phyloP scores from a whole-genome alignment of 2,329 filamentous ascomycete genomes.

The Ilyonectria mors-panacis region DNA sequence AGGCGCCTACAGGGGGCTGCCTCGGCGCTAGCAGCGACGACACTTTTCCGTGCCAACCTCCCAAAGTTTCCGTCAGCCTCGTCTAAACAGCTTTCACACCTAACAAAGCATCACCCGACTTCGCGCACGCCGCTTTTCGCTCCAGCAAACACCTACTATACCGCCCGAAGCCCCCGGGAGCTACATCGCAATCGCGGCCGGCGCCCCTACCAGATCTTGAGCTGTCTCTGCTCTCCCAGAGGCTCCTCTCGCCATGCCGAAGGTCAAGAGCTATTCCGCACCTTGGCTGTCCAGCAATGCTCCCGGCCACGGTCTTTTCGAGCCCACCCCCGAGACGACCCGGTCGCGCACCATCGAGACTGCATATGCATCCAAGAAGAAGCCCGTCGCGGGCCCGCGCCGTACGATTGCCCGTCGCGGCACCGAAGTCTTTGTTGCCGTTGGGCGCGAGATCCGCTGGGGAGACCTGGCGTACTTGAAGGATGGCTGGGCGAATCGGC shows the following conservation, averaged over 20 bases:
- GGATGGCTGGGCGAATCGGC: slow-evolving; percentile 62
- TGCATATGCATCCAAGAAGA: slow-evolving; percentile 61
- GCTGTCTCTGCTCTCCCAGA: slow-evolving; percentile 5
- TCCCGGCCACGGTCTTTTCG: slow-evolving; percentile 85
- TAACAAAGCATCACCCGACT: slow-evolving; percentile 26
- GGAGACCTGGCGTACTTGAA: slow-evolving; percentile 87
- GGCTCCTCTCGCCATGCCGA: slow-evolving; percentile 75
- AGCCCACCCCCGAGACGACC: slow-evolving; percentile 58
- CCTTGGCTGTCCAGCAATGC: slow-evolving; percentile 86
- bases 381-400: slow-evolving; percentile 64
- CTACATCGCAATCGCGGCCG: slow-evolving; percentile 11
- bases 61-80: slow-evolving; percentile 21
- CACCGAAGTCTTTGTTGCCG: slow-evolving; percentile 90
- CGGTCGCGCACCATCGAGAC: slow-evolving; percentile 58
- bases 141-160: background rate
- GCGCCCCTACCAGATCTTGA: slow-evolving; percentile 21
- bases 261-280: slow-evolving; percentile 87
- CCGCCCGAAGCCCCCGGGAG: slow-evolving; percentile 35
- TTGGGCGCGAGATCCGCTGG: slow-evolving; percentile 93
- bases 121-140: slow-evolving; percentile 5
- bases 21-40: slow-evolving; percentile 22
- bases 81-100: slow-evolving; percentile 1
- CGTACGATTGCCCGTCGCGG: slow-evolving; percentile 84
- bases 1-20: slow-evolving; percentile 19
- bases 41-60: slow-evolving; percentile 33